These are phyloP conservation scores for Globisporangium spiculum DNA, from an alignment of 352 stramenopile genomes.

Conservation along the genomic window DNA sequence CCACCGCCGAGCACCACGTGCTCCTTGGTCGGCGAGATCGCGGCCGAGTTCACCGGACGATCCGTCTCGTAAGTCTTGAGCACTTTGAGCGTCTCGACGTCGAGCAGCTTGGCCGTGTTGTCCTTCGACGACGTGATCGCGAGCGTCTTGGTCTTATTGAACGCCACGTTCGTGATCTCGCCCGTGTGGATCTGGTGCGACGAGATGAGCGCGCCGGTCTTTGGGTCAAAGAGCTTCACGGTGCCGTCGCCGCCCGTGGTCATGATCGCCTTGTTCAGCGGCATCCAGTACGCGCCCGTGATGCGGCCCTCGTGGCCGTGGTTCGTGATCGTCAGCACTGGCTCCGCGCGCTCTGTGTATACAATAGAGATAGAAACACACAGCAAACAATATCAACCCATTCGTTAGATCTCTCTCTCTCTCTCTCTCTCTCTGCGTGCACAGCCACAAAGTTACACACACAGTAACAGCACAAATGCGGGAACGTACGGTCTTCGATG, in stretches of 20 bases:
- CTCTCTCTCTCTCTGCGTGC: neutral
- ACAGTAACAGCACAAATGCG: neutral
- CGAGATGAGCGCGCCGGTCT: slow-evolving; percentile 63
- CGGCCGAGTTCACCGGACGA: slow-evolving; percentile 97
- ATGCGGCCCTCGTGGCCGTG: slow-evolving; percentile 79
- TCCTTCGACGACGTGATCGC: slow-evolving; percentile 97
- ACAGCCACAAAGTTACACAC: neutral
- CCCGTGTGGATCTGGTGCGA: slow-evolving; percentile 93
- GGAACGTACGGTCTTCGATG: slow-evolving; percentile 51
- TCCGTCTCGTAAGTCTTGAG: slow-evolving; percentile 99
- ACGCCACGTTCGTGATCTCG: slow-evolving; percentile 95
- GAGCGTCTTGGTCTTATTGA: slow-evolving; percentile 96
- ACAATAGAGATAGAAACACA: neutral
- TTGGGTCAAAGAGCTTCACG: slow-evolving; percentile 80
- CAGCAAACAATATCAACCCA: slow-evolving; percentile 11
- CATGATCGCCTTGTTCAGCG: slow-evolving; percentile 84
- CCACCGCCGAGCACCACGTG: slow-evolving; percentile 96
- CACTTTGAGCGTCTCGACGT: slow-evolving; percentile 94
- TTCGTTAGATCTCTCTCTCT: neutral
- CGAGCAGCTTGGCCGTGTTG: slow-evolving; percentile 96
- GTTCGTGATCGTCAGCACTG: slow-evolving; percentile 73
- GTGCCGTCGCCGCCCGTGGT: slow-evolving; percentile 79
- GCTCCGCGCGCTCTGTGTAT: slow-evolving; percentile 44
- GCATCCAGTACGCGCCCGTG: slow-evolving; percentile 84
- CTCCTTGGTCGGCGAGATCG: slow-evolving; percentile 96